phyloP scores from a whole-genome alignment of 129 eudicot species.

The Centella asiatica region DNA sequence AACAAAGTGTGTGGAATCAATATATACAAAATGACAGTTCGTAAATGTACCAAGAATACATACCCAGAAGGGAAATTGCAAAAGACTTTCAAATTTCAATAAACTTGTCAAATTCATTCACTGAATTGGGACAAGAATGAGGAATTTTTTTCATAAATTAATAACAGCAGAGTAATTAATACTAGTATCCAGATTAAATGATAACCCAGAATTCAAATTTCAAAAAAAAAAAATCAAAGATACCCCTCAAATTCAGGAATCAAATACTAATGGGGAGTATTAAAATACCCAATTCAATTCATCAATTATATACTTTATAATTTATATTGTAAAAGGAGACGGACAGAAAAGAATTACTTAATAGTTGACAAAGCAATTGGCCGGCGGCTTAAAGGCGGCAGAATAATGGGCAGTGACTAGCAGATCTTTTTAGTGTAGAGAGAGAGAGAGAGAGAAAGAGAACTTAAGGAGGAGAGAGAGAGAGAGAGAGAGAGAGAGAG shows the following conservation, averaged over 20 bases:
- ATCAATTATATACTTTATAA: too few relatives aligned
- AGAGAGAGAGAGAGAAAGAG: too few relatives aligned
- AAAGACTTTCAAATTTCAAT: constrained; percentile 9
- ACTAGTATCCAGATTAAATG: background rate
- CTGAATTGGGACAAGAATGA: background rate
- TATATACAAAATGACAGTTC: constrained; percentile 21
- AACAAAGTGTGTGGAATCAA: background rate
- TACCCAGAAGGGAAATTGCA: constrained; percentile 9
- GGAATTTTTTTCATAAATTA: too few relatives aligned
- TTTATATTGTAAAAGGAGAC: too few relatives aligned
- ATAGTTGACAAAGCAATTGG: constrained; percentile 8
- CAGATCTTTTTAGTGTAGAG: too few relatives aligned
- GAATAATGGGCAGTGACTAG: background rate
- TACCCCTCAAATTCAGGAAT: background rate
- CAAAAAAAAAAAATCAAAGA: constrained; percentile 7
- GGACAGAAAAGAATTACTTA: constrained; percentile 18
- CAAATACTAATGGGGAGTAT: too few relatives aligned
- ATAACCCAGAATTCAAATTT: constrained; percentile 25
- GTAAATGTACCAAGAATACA: background rate
- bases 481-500: too few relatives aligned
- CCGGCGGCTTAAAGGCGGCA: constrained; percentile 23
- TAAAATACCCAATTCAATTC: too few relatives aligned
- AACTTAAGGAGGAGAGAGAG: too few relatives aligned
- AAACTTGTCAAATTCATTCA: background rate
- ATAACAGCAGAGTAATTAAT: background rate